These are phyloP conservation scores for Cyclanthera cordifolia DNA, from an alignment of 306 rosid genomes.

Conservation along the genomic window DNA sequence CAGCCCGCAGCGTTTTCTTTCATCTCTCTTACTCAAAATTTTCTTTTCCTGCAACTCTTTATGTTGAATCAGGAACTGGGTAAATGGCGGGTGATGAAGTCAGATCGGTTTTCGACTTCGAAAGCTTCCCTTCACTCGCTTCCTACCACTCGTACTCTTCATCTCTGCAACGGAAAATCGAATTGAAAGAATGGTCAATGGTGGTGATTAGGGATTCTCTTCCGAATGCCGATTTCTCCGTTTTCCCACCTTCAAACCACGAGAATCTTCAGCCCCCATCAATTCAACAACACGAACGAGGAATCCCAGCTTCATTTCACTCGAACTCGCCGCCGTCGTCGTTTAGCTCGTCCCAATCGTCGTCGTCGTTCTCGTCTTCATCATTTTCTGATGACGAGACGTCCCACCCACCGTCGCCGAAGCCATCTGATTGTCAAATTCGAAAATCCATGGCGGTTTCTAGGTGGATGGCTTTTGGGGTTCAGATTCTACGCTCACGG, in stretches of 20 bases:
- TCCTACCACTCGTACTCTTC: not conserved
- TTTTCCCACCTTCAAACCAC: conserved; percentile 42
- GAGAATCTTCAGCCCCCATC: conserved; percentile 29
- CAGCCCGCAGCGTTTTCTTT: not conserved
- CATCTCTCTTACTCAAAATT: not conserved
- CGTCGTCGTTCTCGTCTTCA: conserved; percentile 18
- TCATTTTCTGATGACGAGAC: conserved; percentile 38
- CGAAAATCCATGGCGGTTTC: conserved; percentile 11
- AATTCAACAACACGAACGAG: not conserved
- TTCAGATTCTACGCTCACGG: conserved; percentile 34
- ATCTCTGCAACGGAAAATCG: not conserved
- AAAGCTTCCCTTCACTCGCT: not conserved
- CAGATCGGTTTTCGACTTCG: not conserved
- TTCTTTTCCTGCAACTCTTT: not conserved
- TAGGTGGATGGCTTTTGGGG: conserved; percentile 31
- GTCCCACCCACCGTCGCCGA: conserved; percentile 16
- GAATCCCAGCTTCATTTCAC: not conserved
- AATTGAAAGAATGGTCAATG: conserved; percentile 23
- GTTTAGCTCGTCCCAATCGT: conserved; percentile 10
- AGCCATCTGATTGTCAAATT: conserved; percentile 19
- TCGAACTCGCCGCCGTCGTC: conserved; percentile 12
- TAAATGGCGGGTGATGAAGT: conserved; percentile 9
- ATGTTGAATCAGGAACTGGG: not conserved
- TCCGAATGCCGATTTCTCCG: conserved; percentile 17
- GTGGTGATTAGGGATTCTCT: conserved; percentile 26